These are phyloP conservation scores for Linnemannia elongata DNA, from an alignment of 192 early-diverging fungal species.

Conservation along the genomic window DNA sequence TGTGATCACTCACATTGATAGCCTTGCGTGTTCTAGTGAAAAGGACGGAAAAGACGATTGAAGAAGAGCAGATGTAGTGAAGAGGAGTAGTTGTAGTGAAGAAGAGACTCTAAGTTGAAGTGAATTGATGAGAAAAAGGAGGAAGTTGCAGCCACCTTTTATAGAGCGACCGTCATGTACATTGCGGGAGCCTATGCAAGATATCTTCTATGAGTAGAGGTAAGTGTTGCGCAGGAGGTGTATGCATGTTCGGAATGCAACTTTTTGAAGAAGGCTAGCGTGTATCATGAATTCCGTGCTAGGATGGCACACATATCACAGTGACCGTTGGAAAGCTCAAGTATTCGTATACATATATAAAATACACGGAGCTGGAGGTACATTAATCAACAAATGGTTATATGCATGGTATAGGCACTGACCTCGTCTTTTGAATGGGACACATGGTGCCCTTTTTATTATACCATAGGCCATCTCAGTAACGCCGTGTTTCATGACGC, in stretches of 20 bases:
- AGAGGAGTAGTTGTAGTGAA: constrained; percentile 30
- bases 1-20: constrained; percentile 30
- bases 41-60: constrained; percentile 18
- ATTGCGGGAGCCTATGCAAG: constrained; percentile 11
- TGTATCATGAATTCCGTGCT: constrained; percentile 17
- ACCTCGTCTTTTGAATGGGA: constrained; percentile 18
- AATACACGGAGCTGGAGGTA: constrained; percentile 24
- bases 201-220: constrained; percentile 20
- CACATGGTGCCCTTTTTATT: constrained; percentile 20
- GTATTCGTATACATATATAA: constrained; percentile 16
- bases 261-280: constrained; percentile 18
- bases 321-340: constrained; percentile 22
- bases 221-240: constrained; percentile 19
- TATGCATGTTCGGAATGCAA: constrained; percentile 22
- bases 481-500: constrained; percentile 23
- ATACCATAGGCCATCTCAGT: constrained; percentile 12
- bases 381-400: constrained; percentile 6
- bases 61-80: constrained; percentile 24
- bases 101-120: constrained; percentile 22
- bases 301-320: constrained; percentile 21
- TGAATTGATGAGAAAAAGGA: constrained; percentile 26
- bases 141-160: constrained; percentile 25
- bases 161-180: constrained; percentile 20
- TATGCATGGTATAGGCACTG: constrained; percentile 19
- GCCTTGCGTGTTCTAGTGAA: constrained; percentile 24